Conservation (phyloP, 2,329 filamentous ascomycete genomes). For the Colletotrichum cereale region DNA sequence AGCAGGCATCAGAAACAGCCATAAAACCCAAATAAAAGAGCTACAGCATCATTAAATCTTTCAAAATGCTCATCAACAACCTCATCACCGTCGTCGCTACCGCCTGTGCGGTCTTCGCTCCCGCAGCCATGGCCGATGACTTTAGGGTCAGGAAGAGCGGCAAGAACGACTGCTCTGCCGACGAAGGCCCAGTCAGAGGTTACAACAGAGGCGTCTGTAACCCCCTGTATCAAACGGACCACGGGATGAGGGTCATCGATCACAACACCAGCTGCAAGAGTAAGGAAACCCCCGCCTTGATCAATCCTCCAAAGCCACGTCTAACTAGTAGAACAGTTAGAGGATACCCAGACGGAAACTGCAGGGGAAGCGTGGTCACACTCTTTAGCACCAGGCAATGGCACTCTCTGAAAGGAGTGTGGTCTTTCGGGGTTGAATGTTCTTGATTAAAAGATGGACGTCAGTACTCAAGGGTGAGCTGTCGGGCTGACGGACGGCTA, state of each 20-base stretch:
- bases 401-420: neutral
- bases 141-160: slow-evolving; percentile 3
- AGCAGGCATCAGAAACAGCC: too few species aligned
- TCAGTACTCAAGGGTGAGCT: too few species aligned
- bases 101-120: slow-evolving; percentile 2
- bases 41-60: neutral
- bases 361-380: neutral
- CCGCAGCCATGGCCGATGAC: neutral
- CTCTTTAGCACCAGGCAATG: slow-evolving; percentile 1
- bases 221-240: neutral
- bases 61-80: slow-evolving; percentile 12
- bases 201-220: neutral
- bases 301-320: too few species aligned
- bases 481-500: too few species aligned
- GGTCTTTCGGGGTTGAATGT: slow-evolving; percentile 8
- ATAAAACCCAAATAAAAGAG: too few species aligned
- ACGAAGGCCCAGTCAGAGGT: neutral
- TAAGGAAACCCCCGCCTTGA: neutral
- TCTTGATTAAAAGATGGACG: too few species aligned
- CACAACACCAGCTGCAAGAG: slow-evolving; percentile 5
- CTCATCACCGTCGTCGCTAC: slow-evolving; percentile 2
- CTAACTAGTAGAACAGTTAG: slow-evolving; percentile 10
- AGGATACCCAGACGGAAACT: slow-evolving; percentile 3
- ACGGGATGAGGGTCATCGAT: slow-evolving; percentile 13
- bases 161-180: neutral